Conservation (phyloP, 225 moss, liverwort and hornwort species). For the Takakia lepidozioides region DNA sequence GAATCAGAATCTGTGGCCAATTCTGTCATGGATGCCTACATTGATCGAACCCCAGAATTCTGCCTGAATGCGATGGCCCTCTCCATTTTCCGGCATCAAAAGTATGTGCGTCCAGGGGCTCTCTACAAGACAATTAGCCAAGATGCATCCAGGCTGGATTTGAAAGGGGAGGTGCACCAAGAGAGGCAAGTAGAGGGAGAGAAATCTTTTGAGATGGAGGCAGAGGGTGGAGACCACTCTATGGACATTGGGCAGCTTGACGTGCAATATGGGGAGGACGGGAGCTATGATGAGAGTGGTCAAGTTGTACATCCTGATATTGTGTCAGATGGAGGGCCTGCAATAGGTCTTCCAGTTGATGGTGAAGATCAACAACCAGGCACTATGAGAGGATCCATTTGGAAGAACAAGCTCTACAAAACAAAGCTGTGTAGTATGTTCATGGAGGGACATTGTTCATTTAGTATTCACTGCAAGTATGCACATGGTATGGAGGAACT, state of each 20-base stretch:
- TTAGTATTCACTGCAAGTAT: not conserved
- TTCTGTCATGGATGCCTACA: slow-evolving; percentile 9
- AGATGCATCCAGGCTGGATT: not conserved
- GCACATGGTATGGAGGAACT: slow-evolving; percentile 6
- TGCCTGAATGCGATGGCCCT: slow-evolving; percentile 7
- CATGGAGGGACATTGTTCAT: slow-evolving; percentile 3
- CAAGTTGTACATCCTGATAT: slow-evolving; percentile 1
- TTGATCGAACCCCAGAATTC: slow-evolving; percentile 5
- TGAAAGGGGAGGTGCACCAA: not conserved
- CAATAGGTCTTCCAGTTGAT: too few relatives aligned
- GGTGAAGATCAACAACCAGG: not conserved
- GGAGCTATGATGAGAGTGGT: slow-evolving; percentile 2
- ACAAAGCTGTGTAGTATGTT: slow-evolving; percentile 5
- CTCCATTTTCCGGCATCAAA: slow-evolving; percentile 9
- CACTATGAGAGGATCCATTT: slow-evolving; percentile 1
- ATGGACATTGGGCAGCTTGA: not conserved
- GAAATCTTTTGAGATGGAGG: not conserved
- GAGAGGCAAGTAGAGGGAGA: too few relatives aligned
- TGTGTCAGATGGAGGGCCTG: too few relatives aligned
- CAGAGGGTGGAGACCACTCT: not conserved
- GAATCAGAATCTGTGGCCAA: slow-evolving; percentile 5
- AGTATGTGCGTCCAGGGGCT: slow-evolving; percentile 11
- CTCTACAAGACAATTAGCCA: slow-evolving; percentile 1
- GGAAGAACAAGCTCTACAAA: slow-evolving; percentile 1
- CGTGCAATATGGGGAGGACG: not conserved